Evolutionary conservation across 306 rosid genomes (phyloP).

Genomic region (Sophora flavescens): DNA sequence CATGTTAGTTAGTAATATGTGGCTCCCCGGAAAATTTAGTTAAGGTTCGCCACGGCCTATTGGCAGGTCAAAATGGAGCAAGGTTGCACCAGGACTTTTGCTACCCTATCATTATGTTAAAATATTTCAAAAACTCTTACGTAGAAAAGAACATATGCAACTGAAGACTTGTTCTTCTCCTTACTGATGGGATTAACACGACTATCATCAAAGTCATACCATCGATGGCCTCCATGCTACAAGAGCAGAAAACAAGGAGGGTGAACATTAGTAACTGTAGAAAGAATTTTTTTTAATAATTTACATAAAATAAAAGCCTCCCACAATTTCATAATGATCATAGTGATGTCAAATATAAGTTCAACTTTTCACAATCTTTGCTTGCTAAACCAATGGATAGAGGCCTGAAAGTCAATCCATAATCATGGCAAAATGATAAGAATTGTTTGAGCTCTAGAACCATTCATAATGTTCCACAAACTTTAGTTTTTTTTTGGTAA

Average conservation of each 20-base stretch:
- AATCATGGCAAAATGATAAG: too few relatives aligned
- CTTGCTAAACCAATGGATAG: constrained; percentile 21
- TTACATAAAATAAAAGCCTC: constrained; percentile 21
- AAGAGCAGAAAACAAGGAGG: constrained; percentile 37
- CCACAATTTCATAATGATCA: constrained; percentile 29
- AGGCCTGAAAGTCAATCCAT: too few relatives aligned
- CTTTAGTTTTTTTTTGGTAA: too few relatives aligned
- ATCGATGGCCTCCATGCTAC: constrained; percentile 89
- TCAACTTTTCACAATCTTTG: constrained; percentile 36
- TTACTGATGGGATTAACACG: constrained; percentile 77
- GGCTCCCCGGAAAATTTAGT: too few relatives aligned
- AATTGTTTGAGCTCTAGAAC: too few relatives aligned
- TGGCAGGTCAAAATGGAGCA: too few relatives aligned
- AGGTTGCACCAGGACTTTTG: too few relatives aligned
- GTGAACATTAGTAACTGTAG: constrained; percentile 32
- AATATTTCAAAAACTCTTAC: constrained; percentile 72
- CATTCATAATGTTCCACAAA: too few relatives aligned
- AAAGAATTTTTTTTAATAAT: background rate
- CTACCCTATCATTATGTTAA: constrained; percentile 49
- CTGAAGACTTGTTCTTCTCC: constrained; percentile 96
- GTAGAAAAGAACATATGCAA: constrained; percentile 98
- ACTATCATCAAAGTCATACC: constrained; percentile 97
- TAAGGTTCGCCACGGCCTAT: too few relatives aligned
- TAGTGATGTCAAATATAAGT: constrained; percentile 29
- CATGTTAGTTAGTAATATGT: too few relatives aligned